Evolutionary conservation across 2,329 filamentous ascomycete species (phyloP), one percentile per base, ranked within the genome.

Genomic region (Neoascochyta sp.): DNA sequence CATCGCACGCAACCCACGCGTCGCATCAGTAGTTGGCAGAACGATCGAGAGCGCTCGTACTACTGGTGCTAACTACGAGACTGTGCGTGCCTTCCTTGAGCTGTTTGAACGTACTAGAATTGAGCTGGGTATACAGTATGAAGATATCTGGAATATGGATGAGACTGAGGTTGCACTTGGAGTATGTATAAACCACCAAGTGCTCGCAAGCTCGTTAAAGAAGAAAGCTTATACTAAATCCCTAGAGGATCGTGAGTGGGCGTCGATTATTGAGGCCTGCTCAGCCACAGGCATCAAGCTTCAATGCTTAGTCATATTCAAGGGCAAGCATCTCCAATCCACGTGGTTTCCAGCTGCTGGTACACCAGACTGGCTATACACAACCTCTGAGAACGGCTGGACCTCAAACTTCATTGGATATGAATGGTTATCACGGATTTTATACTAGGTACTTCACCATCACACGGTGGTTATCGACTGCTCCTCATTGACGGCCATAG

Each of bases 231-330:
- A 42, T 32, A 23, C 34, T 10, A 34, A 41, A 32, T 36, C 34
- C 28, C 37, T 21, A 43, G 39, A 47, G 29, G 34, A 46, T 39
- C 30, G 29, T 7, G 29, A 46, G 31, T 50, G 29, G 46, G 46
- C 41, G 16, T 43, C 17, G 14, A 38, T 47, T 24, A 30, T 47
- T 15, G 32, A 47, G 39, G 23, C 17, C 12, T 18, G 47, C 8
- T 37, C 16, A 9, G 33, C 43, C 11, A 27, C 13, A 4, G 28
- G 42, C 12, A 3, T 11, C 5, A 37, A 36, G 16, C 34, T 43
- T 3, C 21, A 30, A 21, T 32, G 22, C 15, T 20, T 32, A 23
- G 31, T 46, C 9, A 39, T 46, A 13, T 46, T 46, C 25, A 46
- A 44, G 27, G 42, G 40, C 14, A 34, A 49, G 27, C 22, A 29